A percentile compares a stretch with the other conserved stretches of the same genome.
phyloP scores from a whole-genome alignment of 176 grass and related monocot genomes.

The Phoenix roebelenii region DNA sequence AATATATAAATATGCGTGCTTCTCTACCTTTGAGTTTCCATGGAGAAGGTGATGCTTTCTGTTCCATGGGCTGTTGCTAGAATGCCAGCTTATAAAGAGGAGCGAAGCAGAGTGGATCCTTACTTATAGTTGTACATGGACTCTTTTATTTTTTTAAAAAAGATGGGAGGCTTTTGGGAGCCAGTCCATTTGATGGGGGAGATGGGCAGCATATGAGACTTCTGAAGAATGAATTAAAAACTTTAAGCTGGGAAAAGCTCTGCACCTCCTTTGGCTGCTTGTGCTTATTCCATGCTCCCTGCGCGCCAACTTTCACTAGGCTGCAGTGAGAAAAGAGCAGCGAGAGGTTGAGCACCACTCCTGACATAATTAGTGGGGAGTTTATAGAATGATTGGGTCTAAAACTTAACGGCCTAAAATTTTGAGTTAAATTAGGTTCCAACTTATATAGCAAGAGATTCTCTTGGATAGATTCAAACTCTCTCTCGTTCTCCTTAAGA shows the following conservation, averaged over 20 bases:
- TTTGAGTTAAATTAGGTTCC: too few species aligned
- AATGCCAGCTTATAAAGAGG: not conserved
- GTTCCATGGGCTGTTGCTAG: not conserved
- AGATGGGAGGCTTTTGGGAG: not conserved
- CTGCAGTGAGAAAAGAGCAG: not conserved
- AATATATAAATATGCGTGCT: not conserved
- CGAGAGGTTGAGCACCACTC: too few species aligned
- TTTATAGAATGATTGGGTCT: too few species aligned
- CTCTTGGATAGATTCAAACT: too few species aligned
- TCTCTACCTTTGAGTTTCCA: not conserved
- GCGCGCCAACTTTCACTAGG: not conserved
- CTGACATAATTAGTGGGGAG: too few species aligned
- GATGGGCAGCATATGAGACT: conserved; percentile 14
- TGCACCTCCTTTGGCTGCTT: not conserved
- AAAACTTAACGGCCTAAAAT: too few species aligned
- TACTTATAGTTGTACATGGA: not conserved
- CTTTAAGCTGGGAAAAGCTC: conserved; percentile 1
- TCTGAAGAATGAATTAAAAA: not conserved
- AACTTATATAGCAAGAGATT: too few species aligned
- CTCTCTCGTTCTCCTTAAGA: too few species aligned
- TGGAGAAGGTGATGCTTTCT: not conserved
- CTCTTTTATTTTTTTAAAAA: not conserved
- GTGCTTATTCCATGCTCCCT: not conserved
- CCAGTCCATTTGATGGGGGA: not conserved
- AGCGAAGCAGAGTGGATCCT: not conserved